Percentiles rank a stretch among this genome's conserved stretches.
phyloP scores from a whole-genome alignment of 1,284 basidiomycete genomes.

The Trametes versicolor region DNA sequence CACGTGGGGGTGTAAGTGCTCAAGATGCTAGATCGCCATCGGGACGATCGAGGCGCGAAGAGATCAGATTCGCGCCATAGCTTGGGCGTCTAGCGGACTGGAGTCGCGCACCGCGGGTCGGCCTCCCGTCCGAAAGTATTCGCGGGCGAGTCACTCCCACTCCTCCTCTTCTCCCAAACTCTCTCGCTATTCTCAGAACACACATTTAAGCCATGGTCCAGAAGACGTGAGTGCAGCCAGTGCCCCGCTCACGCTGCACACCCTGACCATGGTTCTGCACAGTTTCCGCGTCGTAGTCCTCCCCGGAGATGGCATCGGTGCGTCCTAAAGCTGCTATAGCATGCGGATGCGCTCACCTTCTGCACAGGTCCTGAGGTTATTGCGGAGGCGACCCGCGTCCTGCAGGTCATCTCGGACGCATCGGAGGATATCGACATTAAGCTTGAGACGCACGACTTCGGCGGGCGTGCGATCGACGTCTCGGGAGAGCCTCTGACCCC shows the following conservation, averaged over 20 bases:
- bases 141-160: conserved; percentile 17
- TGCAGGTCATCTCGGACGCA: conserved; percentile 77
- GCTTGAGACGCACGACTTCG: conserved; percentile 86
- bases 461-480: conserved; percentile 93
- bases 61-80: conserved; percentile 12
- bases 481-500: conserved; percentile 87
- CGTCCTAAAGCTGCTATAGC: conserved; percentile 25
- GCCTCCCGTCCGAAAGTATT: conserved; percentile 27
- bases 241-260: background rate
- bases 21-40: conserved; percentile 24
- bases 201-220: conserved; percentile 47
- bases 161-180: conserved; percentile 5
- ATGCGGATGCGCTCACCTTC: background rate
- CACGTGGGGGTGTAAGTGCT: conserved; percentile 31
- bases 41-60: conserved; percentile 15
- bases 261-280: conserved; percentile 18
- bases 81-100: conserved; percentile 15
- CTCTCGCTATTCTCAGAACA: conserved; percentile 16
- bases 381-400: conserved; percentile 87
- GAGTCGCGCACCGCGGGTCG: conserved; percentile 13
- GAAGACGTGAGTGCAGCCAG: conserved; percentile 48
- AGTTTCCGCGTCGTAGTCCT: conserved; percentile 91
- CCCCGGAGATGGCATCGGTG: conserved; percentile 97
- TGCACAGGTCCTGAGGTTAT: conserved; percentile 91
- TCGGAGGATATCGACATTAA: conserved; percentile 76